phyloP scores from a whole-genome alignment of 2,329 filamentous ascomycete genomes.

The Neonectria hederae region DNA sequence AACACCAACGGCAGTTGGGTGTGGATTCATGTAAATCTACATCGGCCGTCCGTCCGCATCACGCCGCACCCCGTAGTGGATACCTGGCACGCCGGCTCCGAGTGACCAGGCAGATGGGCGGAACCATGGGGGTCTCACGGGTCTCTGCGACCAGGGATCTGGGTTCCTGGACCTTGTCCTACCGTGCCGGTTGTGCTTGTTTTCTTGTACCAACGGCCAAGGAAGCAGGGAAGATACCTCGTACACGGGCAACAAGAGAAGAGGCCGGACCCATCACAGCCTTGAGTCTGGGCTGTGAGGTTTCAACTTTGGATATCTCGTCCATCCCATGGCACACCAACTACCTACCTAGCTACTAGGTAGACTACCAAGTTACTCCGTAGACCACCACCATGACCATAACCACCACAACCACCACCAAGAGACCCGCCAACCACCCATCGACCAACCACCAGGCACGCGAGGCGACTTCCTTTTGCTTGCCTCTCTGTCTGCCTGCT shows the following conservation, averaged over 20 bases:
- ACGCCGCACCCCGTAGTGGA: conserved; percentile 11
- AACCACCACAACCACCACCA: conserved; percentile 37
- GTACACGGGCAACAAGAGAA: background rate
- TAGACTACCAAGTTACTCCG: background rate
- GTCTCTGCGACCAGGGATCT: conserved; percentile 19
- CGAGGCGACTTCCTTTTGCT: conserved; percentile 12
- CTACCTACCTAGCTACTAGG: no score
- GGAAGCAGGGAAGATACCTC: background rate
- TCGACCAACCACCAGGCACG: conserved; percentile 33
- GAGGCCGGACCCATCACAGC: background rate
- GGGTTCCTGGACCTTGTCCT: conserved; percentile 16
- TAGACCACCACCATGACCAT: conserved; percentile 27
- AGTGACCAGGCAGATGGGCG: conserved; percentile 16
- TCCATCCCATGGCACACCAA: background rate
- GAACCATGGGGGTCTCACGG: conserved; percentile 17
- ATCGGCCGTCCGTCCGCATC: conserved; percentile 2
- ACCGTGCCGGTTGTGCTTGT: background rate
- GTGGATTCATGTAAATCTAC: conserved; percentile 18
- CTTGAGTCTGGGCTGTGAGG: conserved; percentile 10
- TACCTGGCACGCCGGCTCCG: conserved; percentile 7
- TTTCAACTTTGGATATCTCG: conserved; percentile 1
- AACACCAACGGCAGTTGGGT: background rate
- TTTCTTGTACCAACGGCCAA: background rate
- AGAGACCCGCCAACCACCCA: conserved; percentile 29
- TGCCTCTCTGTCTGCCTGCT: conserved; percentile 19